Percentiles rank a stretch among this genome's conserved stretches.
Evolutionary conservation across 768 basidiomycete species (phyloP).

Genomic region (Suillus luteus): DNA sequence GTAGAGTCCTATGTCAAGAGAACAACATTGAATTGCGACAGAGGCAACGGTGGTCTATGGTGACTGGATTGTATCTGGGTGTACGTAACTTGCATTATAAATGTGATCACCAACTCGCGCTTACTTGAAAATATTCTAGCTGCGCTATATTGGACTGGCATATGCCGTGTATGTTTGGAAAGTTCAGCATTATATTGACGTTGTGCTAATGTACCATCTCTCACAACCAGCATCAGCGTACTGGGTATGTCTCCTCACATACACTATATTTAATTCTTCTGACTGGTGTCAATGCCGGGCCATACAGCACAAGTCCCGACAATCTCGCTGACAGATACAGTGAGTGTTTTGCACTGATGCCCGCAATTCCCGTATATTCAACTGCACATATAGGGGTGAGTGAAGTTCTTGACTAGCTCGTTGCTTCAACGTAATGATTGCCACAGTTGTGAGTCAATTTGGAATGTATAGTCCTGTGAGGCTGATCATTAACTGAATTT

Average conservation of each 20-base stretch:
- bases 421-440: not conserved
- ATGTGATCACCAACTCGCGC: not conserved
- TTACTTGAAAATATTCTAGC: not conserved
- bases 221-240: not conserved
- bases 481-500: not conserved
- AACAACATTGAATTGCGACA: not conserved
- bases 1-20: not conserved
- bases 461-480: not conserved
- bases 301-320: slow-evolving; percentile 1
- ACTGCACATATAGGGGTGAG: not conserved
- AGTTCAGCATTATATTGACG: not conserved
- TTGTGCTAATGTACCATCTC: not conserved
- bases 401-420: not conserved
- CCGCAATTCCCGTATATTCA: not conserved
- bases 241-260: not conserved
- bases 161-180: not conserved
- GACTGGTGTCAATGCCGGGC: not conserved
- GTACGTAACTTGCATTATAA: not conserved
- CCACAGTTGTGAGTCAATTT: not conserved
- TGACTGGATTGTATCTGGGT: not conserved
- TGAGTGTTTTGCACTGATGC: not conserved
- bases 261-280: not conserved
- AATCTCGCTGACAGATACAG: not conserved
- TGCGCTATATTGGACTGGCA: not conserved
- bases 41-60: not conserved